These are phyloP conservation scores for Talaromyces islandicus DNA, from an alignment of 2,329 filamentous ascomycete genomes.

Conservation along the genomic window DNA sequence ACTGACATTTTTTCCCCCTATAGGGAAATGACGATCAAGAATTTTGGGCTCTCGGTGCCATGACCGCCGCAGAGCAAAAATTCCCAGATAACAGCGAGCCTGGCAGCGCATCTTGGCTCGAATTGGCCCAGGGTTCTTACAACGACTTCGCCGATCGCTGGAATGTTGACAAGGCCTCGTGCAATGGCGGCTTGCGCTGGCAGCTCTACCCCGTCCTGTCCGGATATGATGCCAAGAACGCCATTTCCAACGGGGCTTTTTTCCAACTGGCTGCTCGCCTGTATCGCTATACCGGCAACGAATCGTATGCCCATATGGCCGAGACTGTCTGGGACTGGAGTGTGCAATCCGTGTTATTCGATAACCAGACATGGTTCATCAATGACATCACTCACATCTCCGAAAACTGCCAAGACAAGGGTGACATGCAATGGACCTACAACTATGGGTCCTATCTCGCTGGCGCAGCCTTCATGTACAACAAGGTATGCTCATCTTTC, in stretches of 20 bases:
- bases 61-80: constrained; percentile 67
- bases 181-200: constrained; percentile 72
- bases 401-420: constrained; percentile 43
- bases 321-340: constrained; percentile 58
- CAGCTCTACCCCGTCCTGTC: constrained; percentile 71
- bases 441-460: constrained; percentile 51
- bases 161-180: constrained; percentile 52
- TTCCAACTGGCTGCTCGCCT: constrained; percentile 57
- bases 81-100: constrained; percentile 60
- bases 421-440: constrained; percentile 53
- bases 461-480: constrained; percentile 53
- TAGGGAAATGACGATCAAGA: constrained; percentile 51
- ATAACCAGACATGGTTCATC: constrained; percentile 39
- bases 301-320: constrained; percentile 71
- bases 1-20: not conserved
- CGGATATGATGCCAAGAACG: constrained; percentile 53
- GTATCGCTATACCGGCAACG: constrained; percentile 67
- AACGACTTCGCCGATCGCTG: constrained; percentile 69
- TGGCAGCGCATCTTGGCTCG: constrained; percentile 67
- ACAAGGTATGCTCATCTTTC: constrained; percentile 35
- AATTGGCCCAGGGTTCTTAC: constrained; percentile 71
- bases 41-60: constrained; percentile 73
- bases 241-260: constrained; percentile 48
- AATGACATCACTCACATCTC: constrained; percentile 41
- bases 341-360: constrained; percentile 45